Percentiles rank a stretch among this genome's conserved stretches.
phyloP scores from a whole-genome alignment of 441 rosid genomes.

The Populus hybrid region DNA sequence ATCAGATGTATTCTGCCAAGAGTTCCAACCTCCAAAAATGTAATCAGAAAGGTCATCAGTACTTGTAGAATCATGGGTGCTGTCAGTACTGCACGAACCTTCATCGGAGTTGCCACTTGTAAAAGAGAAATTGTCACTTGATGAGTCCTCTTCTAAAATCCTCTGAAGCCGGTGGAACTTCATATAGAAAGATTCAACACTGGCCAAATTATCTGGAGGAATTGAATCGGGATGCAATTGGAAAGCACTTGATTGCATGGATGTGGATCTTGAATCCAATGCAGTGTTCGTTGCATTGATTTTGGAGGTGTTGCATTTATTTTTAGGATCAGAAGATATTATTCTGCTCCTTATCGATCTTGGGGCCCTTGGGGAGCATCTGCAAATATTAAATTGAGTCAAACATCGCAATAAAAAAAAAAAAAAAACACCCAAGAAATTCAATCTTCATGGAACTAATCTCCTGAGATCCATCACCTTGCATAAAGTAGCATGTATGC shows the following conservation, averaged over 20 bases:
- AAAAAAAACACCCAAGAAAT: neutral
- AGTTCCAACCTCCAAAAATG: slow-evolving; percentile 56
- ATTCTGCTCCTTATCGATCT: slow-evolving; percentile 52
- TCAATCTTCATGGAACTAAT: neutral
- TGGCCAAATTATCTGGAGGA: slow-evolving; percentile 30
- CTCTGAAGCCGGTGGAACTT: slow-evolving; percentile 57
- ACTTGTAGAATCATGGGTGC: slow-evolving; percentile 66
- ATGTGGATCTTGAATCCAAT: slow-evolving; percentile 30
- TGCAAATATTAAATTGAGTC: slow-evolving; percentile 30
- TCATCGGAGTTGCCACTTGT: slow-evolving; percentile 87
- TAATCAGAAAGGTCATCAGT: slow-evolving; percentile 71
- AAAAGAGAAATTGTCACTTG: slow-evolving; percentile 83
- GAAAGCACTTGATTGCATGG: slow-evolving; percentile 22
- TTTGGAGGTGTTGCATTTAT: slow-evolving; percentile 29
- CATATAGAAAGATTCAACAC: slow-evolving; percentile 64
- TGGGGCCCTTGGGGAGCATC: slow-evolving; percentile 93
- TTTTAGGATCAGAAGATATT: slow-evolving; percentile 37
- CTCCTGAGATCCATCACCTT: slow-evolving; percentile 47
- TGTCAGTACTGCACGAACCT: slow-evolving; percentile 84
- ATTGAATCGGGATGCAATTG: slow-evolving; percentile 24
- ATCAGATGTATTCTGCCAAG: slow-evolving; percentile 48
- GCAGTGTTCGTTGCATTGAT: slow-evolving; percentile 23
- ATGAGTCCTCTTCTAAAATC: slow-evolving; percentile 76
- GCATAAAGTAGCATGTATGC: slow-evolving; percentile 93
- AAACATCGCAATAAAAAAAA: neutral